Evolutionary conservation across 2,329 filamentous ascomycete species (phyloP), one percentile per base, ranked within the genome.

Genomic region (Emmonsiellopsis sp.): DNA sequence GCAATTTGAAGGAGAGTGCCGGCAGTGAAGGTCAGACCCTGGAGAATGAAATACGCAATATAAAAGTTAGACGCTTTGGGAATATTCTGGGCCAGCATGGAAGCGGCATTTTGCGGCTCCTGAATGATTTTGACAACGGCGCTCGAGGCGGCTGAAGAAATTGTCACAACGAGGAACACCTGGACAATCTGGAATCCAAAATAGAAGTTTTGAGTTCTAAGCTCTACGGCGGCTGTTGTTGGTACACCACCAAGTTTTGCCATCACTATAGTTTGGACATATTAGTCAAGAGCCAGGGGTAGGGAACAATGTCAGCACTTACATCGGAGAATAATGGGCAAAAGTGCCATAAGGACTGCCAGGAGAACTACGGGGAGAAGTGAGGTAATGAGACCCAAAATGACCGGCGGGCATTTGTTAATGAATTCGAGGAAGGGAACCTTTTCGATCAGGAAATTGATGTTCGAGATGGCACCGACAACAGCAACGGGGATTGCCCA

Each of bases 61-160:
- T 96, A 98, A 66, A 97, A 94, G 72, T 95, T 97, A 56, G 90
- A 91, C 0, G 89, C 84, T 53, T 81, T 84, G 15, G 93, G 93
- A 5, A 98, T 76, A 55, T 87, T 86, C 13, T 76, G 64, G 0
- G 90, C 85, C 3, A 95, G 77, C 40, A 94, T 71, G 0, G 67
- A 71, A 0, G 89, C 82, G 6, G 83, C 80, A 0, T 72, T 71
- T 2, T 73, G 67, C 0, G 90, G 89, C 3, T 89, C 62, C 0
- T 82, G 40, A 11, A 83, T 74, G 47, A 94, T 84, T 16, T 82
- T 62, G 26, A 79, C 72, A 1, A 83, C 77, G 0, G 88, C 82
- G 6, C 85, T 80, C 2, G 89, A 82, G 8, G 91, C 91, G 1
- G 89, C 85, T 13, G 89, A 92, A 1, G 87, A 81, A 32, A 97